Evolutionary conservation across 1,139 yeast genomes (phyloP).

Genomic region (Blastobotrys apis): DNA sequence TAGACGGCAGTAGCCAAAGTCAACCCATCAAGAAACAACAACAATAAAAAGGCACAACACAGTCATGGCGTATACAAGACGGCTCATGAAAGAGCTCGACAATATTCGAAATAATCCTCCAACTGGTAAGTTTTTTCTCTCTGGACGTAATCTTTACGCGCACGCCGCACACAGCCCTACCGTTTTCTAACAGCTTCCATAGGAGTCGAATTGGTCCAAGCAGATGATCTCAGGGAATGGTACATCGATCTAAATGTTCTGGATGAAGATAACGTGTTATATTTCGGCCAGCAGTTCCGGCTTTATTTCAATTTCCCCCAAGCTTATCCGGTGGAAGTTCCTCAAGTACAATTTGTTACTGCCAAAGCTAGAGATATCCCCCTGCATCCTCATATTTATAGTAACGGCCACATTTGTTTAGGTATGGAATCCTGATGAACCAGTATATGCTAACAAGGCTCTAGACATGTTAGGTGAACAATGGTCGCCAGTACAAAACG

Average conservation of each 20-base stretch:
- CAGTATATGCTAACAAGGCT: not conserved
- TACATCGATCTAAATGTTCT: constrained; percentile 35
- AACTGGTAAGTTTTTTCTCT: constrained; percentile 23
- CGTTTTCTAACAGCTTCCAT: constrained; percentile 24
- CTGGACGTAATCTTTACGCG: not conserved
- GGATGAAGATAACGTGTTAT: constrained; percentile 34
- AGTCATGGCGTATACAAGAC: constrained; percentile 36
- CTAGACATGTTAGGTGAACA: constrained; percentile 50
- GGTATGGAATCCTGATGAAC: not conserved
- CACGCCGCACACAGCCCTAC: not conserved
- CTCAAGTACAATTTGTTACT: constrained; percentile 51
- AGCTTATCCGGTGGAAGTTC: constrained; percentile 62
- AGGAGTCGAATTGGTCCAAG: constrained; percentile 30
- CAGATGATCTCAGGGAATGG: constrained; percentile 33
- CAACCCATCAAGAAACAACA: no score
- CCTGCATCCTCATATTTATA: constrained; percentile 66
- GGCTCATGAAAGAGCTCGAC: constrained; percentile 45
- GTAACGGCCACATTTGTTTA: constrained; percentile 60
- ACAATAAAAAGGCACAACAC: no score
- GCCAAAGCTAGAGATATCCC: constrained; percentile 43
- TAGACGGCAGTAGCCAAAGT: no score
- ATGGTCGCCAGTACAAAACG: constrained; percentile 70
- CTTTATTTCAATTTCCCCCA: constrained; percentile 43
- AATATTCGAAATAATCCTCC: constrained; percentile 29
- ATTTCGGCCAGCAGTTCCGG: constrained; percentile 35